Evolutionary conservation across 2,329 filamentous ascomycete species (phyloP), one percentile per base, ranked within the genome.

Genomic region (Xylaria sp.): DNA sequence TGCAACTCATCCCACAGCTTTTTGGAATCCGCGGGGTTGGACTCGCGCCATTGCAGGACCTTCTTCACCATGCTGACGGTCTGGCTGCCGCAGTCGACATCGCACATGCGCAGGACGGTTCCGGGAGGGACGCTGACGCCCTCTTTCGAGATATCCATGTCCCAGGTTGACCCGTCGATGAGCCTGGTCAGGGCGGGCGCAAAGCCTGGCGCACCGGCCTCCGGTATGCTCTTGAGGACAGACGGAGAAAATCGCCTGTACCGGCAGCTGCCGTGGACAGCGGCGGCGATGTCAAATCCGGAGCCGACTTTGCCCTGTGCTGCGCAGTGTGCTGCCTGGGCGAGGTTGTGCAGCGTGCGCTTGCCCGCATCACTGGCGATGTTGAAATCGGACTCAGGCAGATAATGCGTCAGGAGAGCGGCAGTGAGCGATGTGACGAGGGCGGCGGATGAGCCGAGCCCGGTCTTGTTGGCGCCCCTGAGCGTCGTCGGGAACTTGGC

Each of bases 271-370:
- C 96, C 96, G 79, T 93, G 98, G 18, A 97, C 93, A 21, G 96
- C 96, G 29, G 92, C 91, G 0, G 95, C 96, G 61, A 99, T 92
- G 78, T 99, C 96, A 79, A 99, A 99, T 23, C 96, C 96, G 0
- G 92, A 96, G 59, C 96, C 96, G 21, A 99, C 91, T 81, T 99
- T 99, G 27, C 96, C 96, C 82, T 99, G 96, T 0, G 96, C 96
- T 1, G 95, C 93, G 78, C 95, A 98, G 82, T 99, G 96, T 3
- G 93, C 91, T 1, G 93, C 92, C 83, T 99, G 96, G 0, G 95
- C 92, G 60, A 99, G 90, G 81, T 98, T 98, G 83, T 99, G 96
- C 63, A 98, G 86, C 59, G 87, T 87, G 32, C 84, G 83, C 72
- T 85, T 85, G 60, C 90, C 88, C 0, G 81, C 72, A 0, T 85